Evolutionary conservation across 306 rosid species (phyloP).

Genomic region (Pyrus betulifolia): DNA sequence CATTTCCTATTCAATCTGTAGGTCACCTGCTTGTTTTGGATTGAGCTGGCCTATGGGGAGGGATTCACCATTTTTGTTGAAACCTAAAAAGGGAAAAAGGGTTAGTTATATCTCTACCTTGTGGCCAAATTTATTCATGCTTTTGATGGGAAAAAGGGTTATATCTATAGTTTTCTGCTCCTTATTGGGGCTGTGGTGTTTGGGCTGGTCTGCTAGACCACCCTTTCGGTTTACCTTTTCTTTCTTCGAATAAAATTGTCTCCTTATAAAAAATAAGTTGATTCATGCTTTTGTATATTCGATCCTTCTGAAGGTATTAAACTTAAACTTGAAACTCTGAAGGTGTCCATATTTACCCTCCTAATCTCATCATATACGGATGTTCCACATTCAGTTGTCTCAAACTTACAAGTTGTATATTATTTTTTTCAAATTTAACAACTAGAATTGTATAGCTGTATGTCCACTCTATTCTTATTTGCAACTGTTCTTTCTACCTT

Average conservation of each 20-base stretch:
- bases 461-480: neutral
- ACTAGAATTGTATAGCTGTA: neutral
- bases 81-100: conserved; percentile 67
- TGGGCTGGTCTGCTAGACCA: too few relatives aligned
- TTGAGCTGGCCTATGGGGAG: conserved; percentile 75
- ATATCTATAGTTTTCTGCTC: too few relatives aligned
- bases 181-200: too few relatives aligned
- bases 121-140: neutral
- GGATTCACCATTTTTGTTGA: conserved; percentile 43
- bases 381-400: neutral
- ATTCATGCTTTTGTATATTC: neutral
- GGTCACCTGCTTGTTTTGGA: conserved; percentile 91
- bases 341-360: neutral
- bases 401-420: neutral
- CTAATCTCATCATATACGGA: neutral
- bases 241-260: too few relatives aligned
- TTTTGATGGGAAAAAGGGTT: neutral
- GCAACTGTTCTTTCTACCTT: neutral
- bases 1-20: conserved; percentile 33
- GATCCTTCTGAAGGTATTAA: neutral
- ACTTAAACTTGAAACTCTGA: neutral
- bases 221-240: too few relatives aligned
- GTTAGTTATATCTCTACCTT: conserved; percentile 37
- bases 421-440: neutral
- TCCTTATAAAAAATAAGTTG: neutral